Evolutionary conservation across 345 rosid genomes (phyloP).

Genomic region (Hevea brasiliensis): DNA sequence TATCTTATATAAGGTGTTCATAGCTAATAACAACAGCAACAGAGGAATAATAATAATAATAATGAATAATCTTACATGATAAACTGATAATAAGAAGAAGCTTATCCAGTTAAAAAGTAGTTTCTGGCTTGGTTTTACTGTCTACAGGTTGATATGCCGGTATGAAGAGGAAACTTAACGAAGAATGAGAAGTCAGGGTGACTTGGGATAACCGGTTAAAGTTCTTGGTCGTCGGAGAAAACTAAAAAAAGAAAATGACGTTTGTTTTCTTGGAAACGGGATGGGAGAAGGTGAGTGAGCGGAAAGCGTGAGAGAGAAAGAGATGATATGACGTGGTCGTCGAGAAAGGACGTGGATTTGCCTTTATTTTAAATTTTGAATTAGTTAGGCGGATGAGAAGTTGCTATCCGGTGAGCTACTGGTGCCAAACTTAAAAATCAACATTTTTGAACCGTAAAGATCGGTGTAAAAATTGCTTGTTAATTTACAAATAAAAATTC

Average conservation of each 20-base stretch:
- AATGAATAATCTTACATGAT: background rate
- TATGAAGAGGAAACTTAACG: background rate
- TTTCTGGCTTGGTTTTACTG: background rate
- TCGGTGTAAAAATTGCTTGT: background rate
- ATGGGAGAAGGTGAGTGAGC: background rate
- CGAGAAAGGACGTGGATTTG: conserved; percentile 14
- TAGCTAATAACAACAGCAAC: conserved; percentile 12
- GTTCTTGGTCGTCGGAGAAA: background rate
- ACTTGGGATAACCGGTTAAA: background rate
- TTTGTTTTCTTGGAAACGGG: conserved; percentile 18
- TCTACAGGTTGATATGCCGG: background rate
- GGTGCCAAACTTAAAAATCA: too few species aligned
- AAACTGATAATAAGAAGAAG: background rate
- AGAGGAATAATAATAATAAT: background rate
- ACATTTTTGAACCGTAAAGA: background rate
- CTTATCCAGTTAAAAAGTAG: background rate
- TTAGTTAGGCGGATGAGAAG: conserved; percentile 18
- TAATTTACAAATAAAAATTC: too few species aligned
- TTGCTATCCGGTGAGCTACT: background rate
- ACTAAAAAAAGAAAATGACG: background rate
- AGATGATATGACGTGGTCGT: conserved; percentile 17
- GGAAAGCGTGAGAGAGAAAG: background rate
- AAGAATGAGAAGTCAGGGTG: background rate
- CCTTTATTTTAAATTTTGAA: conserved; percentile 10
- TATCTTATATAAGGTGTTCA: conserved; percentile 42